A percentile compares a stretch with the other conserved stretches of the same genome.
Conservation (phyloP, 805 yeast genomes). For the Alloascoidea hylecoeti region DNA sequence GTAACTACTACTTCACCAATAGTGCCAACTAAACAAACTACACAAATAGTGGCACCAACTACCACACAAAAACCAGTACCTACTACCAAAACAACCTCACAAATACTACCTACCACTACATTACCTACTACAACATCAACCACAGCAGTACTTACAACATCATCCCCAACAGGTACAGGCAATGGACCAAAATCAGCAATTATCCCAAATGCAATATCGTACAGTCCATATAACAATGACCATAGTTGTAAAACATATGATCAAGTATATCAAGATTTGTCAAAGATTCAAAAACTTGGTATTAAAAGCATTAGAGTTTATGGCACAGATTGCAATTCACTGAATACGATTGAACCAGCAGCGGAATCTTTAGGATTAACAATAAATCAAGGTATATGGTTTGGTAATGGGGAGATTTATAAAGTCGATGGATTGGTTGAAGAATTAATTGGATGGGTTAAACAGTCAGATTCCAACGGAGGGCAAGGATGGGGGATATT, state of each 20-base stretch:
- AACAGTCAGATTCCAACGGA: slow-evolving; percentile 22
- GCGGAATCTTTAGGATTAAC: slow-evolving; percentile 45
- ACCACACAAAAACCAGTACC: not conserved
- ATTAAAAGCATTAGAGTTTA: slow-evolving; percentile 60
- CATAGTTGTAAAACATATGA: slow-evolving; percentile 49
- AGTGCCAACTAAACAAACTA: not conserved
- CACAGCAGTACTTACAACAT: not conserved
- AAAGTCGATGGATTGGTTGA: slow-evolving; percentile 50
- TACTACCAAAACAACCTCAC: not conserved
- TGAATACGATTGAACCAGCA: slow-evolving; percentile 50
- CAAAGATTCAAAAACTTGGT: slow-evolving; percentile 41
- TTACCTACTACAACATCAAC: not conserved
- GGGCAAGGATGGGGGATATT: slow-evolving; percentile 48
- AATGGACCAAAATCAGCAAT: not conserved
- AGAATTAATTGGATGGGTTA: slow-evolving; percentile 35
- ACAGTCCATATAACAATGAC: slow-evolving; percentile 51
- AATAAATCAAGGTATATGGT: slow-evolving; percentile 85
- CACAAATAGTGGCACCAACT: not conserved
- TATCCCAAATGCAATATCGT: not conserved
- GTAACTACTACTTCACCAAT: not conserved
- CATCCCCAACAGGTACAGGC: not conserved
- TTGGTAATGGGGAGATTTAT: slow-evolving; percentile 45
- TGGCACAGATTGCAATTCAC: slow-evolving; percentile 75
- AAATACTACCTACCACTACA: not conserved
- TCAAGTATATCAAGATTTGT: slow-evolving; percentile 44